A percentile compares a stretch with the other conserved stretches of the same genome.
Evolutionary conservation across 2,329 filamentous ascomycete species (phyloP).

Genomic region (Chaetoscypha palmicola): DNA sequence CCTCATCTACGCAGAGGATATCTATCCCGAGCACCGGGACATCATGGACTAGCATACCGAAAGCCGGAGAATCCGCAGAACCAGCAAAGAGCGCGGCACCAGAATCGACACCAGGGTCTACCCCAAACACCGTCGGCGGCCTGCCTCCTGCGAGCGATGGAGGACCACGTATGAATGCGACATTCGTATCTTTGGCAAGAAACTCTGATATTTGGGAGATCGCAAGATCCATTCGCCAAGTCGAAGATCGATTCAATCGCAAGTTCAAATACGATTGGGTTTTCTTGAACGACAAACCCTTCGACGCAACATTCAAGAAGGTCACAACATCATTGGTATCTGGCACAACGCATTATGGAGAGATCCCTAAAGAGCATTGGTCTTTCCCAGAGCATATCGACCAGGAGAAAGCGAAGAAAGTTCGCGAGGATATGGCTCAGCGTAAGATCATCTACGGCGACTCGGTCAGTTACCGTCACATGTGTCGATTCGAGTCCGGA

Average conservation of each 20-base stretch:
- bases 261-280: constrained; percentile 99
- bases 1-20: constrained; percentile 42
- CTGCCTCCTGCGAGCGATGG: constrained; percentile 42
- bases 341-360: constrained; percentile 83
- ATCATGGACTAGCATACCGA: constrained; percentile 15
- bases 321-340: constrained; percentile 85
- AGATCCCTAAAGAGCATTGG: constrained; percentile 90
- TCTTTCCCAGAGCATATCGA: constrained; percentile 96
- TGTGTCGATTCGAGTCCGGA: constrained; percentile 98
- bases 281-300: constrained; percentile 93
- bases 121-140: constrained; percentile 28
- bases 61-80: constrained; percentile 15
- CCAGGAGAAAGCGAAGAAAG: constrained; percentile 82
- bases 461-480: constrained; percentile 94
- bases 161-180: constrained; percentile 85
- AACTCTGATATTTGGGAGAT: constrained; percentile 97
- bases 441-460: constrained; percentile 98
- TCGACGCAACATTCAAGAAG: constrained; percentile 89
- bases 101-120: constrained; percentile 12
- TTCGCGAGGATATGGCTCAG: constrained; percentile 88
- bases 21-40: constrained; percentile 27
- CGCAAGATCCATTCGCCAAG: constrained; percentile 86
- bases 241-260: constrained; percentile 97
- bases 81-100: constrained; percentile 23
- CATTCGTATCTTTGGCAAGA: constrained; percentile 90